Percentiles rank a stretch among this genome's conserved stretches.
These are phyloP conservation scores for Penicillium roqueforti DNA, from an alignment of 495 filamentous ascomycete species.

Conservation along the genomic window DNA sequence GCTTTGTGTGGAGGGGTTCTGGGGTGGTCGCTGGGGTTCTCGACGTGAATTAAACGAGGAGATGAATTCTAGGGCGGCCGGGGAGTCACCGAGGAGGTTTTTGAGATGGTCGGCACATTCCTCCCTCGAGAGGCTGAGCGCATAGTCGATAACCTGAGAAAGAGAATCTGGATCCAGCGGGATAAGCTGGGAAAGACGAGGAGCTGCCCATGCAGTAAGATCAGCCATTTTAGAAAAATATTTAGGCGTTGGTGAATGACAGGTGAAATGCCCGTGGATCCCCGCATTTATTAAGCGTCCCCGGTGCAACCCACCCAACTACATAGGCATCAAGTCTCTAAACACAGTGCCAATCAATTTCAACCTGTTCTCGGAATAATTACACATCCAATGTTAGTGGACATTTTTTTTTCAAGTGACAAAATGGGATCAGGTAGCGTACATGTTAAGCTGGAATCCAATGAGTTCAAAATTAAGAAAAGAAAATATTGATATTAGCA, in stretches of 20 bases:
- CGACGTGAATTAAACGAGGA: constrained; percentile 80
- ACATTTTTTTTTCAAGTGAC: too few relatives aligned
- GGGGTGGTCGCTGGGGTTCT: constrained; percentile 37
- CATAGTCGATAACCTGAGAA: constrained; percentile 75
- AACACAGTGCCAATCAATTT: too few relatives aligned
- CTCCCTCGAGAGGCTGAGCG: constrained; percentile 63
- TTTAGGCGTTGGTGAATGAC: background rate
- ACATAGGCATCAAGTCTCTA: background rate
- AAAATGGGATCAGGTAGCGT: background rate
- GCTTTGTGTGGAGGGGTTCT: constrained; percentile 18
- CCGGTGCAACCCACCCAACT: background rate
- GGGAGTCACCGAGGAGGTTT: constrained; percentile 81
- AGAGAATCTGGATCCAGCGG: constrained; percentile 81
- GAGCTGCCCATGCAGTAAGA: constrained; percentile 51
- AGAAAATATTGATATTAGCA: background rate
- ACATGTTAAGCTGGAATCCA: background rate
- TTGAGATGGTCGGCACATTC: constrained; percentile 79
- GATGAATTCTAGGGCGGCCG: constrained; percentile 85
- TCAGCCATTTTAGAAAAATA: constrained; percentile 19
- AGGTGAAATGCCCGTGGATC: background rate
- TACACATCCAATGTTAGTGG: too few relatives aligned
- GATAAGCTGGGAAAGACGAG: constrained; percentile 71
- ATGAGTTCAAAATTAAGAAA: background rate
- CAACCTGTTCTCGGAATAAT: too few relatives aligned
- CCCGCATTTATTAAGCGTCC: background rate